Percentiles rank a stretch among this genome's conserved stretches.
phyloP scores from a whole-genome alignment of 1,284 basidiomycete genomes.

The Moniliophthora roreri region DNA sequence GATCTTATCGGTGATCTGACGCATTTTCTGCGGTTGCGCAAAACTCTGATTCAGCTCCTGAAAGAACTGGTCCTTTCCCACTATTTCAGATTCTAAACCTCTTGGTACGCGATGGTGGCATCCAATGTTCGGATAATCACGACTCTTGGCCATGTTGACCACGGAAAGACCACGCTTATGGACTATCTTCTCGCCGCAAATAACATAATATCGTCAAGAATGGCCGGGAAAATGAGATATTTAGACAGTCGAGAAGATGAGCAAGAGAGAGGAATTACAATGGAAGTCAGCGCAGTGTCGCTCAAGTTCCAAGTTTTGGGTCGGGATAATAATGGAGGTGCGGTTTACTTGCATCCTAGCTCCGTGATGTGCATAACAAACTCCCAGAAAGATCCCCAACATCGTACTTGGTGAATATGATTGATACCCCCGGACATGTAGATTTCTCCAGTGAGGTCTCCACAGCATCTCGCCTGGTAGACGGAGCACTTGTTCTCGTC shows the following conservation, averaged over 20 bases:
- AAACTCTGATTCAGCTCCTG: too few species aligned
- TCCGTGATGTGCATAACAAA: slow-evolving; percentile 26
- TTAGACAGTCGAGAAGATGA: slow-evolving; percentile 97
- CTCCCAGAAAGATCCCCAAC: slow-evolving; percentile 50
- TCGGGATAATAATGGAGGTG: slow-evolving; percentile 42
- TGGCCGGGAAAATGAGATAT: slow-evolving; percentile 97
- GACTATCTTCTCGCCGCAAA: slow-evolving; percentile 96
- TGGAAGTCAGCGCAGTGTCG: slow-evolving; percentile 96
- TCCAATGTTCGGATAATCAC: slow-evolving; percentile 73
- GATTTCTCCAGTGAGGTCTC: slow-evolving; percentile 99
- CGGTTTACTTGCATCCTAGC: slow-evolving; percentile 15
- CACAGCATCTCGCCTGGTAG: slow-evolving; percentile 89
- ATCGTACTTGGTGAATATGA: slow-evolving; percentile 88
- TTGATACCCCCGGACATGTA: slow-evolving; percentile 98
- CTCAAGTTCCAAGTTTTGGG: slow-evolving; percentile 80
- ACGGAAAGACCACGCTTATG: slow-evolving; percentile 95
- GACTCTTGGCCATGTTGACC: slow-evolving; percentile 84
- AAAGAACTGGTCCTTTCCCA: too few species aligned
- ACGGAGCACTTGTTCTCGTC: slow-evolving; percentile 95
- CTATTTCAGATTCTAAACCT: neutral
- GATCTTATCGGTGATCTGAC: too few species aligned
- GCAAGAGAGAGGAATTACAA: slow-evolving; percentile 97
- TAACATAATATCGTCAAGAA: slow-evolving; percentile 92
- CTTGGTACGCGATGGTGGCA: slow-evolving; percentile 37
- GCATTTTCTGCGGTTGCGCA: too few species aligned